These are phyloP conservation scores for Rutstroemia sydowiana DNA, from an alignment of 2,329 filamentous ascomycete genomes.

Conservation along the genomic window DNA sequence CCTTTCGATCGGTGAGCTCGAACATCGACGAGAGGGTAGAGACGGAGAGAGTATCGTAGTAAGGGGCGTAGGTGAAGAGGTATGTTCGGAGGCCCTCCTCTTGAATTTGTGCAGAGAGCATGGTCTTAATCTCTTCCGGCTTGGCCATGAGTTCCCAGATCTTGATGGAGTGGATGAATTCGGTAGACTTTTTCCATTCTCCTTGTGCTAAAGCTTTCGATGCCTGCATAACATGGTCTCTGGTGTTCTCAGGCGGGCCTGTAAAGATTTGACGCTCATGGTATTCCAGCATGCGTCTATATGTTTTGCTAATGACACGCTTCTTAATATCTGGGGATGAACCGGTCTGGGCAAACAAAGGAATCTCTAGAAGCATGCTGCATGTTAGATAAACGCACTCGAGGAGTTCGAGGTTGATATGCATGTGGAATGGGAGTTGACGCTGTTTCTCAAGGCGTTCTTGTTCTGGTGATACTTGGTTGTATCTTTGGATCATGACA, in stretches of 20 bases:
- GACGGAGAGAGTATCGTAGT: constrained; percentile 93
- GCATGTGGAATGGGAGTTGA: constrained; percentile 99
- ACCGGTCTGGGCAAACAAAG: constrained; percentile 90
- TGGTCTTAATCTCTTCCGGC: constrained; percentile 85
- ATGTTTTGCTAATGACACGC: constrained; percentile 97
- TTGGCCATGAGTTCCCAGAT: constrained; percentile 98
- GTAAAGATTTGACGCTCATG: constrained; percentile 99
- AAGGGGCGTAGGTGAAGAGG: constrained; percentile 98
- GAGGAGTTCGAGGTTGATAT: constrained; percentile 97
- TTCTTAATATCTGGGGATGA: constrained; percentile 96
- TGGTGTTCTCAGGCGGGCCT: constrained; percentile 95
- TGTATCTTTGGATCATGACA: constrained; percentile 96
- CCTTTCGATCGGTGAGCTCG: constrained; percentile 84
- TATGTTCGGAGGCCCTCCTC: constrained; percentile 97
- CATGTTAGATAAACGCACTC: constrained; percentile 98
- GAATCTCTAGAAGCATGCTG: constrained; percentile 98
- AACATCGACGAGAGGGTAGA: constrained; percentile 88
- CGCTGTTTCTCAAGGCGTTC: constrained; percentile 95
- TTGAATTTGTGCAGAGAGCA: constrained; percentile 97
- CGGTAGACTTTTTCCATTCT: constrained; percentile 95
- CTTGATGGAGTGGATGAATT: constrained; percentile 96
- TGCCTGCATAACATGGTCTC: constrained; percentile 98
- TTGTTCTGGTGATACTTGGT: constrained; percentile 92
- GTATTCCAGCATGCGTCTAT: constrained; percentile 98
- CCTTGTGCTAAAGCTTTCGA: constrained; percentile 94